Evolutionary conservation across 1,284 basidiomycete genomes (phyloP).

Genomic region (Tremellales sp.): DNA sequence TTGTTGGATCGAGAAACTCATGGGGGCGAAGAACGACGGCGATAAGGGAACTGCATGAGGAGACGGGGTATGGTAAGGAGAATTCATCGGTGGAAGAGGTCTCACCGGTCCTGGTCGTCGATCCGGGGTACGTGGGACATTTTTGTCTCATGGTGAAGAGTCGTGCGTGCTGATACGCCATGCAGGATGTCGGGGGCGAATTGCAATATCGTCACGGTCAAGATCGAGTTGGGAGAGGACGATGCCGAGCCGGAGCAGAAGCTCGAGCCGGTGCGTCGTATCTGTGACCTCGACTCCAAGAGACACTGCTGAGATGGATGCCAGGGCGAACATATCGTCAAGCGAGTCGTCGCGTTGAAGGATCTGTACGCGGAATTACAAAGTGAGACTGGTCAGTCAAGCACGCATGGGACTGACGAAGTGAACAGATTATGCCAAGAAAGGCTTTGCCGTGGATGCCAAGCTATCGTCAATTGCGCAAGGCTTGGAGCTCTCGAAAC

Average conservation of each 20-base stretch:
- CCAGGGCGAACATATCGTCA: slow-evolving; percentile 76
- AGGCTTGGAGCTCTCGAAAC: slow-evolving; percentile 59
- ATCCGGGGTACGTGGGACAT: slow-evolving; percentile 57
- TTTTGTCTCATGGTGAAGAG: not conserved
- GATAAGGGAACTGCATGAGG: slow-evolving; percentile 80
- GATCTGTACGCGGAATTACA: slow-evolving; percentile 61
- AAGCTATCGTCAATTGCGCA: slow-evolving; percentile 67
- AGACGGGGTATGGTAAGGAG: slow-evolving; percentile 68
- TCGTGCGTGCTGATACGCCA: not conserved
- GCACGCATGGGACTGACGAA: not conserved
- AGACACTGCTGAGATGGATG: slow-evolving; percentile 55
- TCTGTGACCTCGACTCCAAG: slow-evolving; percentile 41
- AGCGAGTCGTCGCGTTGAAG: slow-evolving; percentile 63
- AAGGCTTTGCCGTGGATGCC: slow-evolving; percentile 75
- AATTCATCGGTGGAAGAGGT: slow-evolving; percentile 58
- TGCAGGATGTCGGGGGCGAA: slow-evolving; percentile 51
- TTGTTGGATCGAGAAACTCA: not conserved
- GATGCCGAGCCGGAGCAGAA: slow-evolving; percentile 44
- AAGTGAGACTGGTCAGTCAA: slow-evolving; percentile 52
- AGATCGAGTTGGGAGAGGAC: slow-evolving; percentile 46
- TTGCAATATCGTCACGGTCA: slow-evolving; percentile 51
- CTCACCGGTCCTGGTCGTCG: slow-evolving; percentile 64
- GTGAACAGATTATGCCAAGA: slow-evolving; percentile 60
- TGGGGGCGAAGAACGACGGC: slow-evolving; percentile 53
- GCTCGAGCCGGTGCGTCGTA: slow-evolving; percentile 35